Conservation (phyloP, 2,329 filamentous ascomycete genomes). For the Monosporascus sp. region DNA sequence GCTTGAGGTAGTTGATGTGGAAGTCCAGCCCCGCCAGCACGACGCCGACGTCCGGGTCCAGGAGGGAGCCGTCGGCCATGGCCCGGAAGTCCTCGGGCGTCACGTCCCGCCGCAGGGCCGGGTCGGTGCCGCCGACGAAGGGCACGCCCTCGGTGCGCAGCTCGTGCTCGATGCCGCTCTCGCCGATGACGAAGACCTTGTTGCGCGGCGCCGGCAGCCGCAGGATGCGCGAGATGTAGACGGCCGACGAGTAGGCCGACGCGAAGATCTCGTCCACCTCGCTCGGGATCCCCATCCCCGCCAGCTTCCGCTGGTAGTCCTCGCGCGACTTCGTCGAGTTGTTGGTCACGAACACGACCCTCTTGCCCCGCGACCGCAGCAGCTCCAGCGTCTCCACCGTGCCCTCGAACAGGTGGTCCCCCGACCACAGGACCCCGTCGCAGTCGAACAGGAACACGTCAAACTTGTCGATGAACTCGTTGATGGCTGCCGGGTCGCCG, state of each 20-base stretch:
- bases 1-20: slow-evolving; percentile 92
- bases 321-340: slow-evolving; percentile 94
- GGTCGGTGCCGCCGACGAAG: slow-evolving; percentile 84
- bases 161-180: slow-evolving; percentile 86
- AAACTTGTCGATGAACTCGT: slow-evolving; percentile 82
- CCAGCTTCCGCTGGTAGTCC: slow-evolving; percentile 91
- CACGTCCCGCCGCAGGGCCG: slow-evolving; percentile 69
- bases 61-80: slow-evolving; percentile 66
- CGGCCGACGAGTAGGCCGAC: slow-evolving; percentile 87
- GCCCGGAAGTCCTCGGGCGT: slow-evolving; percentile 72
- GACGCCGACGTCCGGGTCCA: slow-evolving; percentile 85
- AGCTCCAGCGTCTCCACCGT: slow-evolving; percentile 81
- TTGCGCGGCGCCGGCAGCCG: slow-evolving; percentile 71
- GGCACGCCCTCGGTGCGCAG: slow-evolving; percentile 72
- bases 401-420: slow-evolving; percentile 81
- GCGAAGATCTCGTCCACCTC: slow-evolving; percentile 89
- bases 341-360: slow-evolving; percentile 93
- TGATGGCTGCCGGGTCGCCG: slow-evolving; percentile 70
- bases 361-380: slow-evolving; percentile 83
- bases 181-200: slow-evolving; percentile 92
- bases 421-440: slow-evolving; percentile 97
- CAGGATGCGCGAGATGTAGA: slow-evolving; percentile 94
- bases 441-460: slow-evolving; percentile 98
- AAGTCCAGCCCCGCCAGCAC: slow-evolving; percentile 91
- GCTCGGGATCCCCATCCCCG: slow-evolving; percentile 71